These are phyloP conservation scores for Phlegmacium glaucopus DNA, from an alignment of 768 basidiomycete species.

Conservation along the genomic window DNA sequence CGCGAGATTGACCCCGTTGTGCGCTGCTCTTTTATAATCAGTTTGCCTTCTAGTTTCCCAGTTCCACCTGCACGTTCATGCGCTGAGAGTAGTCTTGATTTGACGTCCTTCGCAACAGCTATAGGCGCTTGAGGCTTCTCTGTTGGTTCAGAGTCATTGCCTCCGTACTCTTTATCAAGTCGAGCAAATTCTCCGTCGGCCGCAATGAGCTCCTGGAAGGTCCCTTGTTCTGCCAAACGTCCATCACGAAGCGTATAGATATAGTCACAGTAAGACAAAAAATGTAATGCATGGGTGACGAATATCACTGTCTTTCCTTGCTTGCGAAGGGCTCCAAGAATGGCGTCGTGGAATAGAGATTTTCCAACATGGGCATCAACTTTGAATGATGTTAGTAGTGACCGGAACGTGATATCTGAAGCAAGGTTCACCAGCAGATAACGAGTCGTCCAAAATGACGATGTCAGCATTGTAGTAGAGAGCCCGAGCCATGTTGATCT, in stretches of 20 bases:
- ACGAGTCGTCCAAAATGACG: slow-evolving; percentile 60
- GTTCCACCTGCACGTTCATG: slow-evolving; percentile 40
- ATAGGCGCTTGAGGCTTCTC: slow-evolving; percentile 20
- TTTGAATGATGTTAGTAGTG: slow-evolving; percentile 13
- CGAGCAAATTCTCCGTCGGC: slow-evolving; percentile 52
- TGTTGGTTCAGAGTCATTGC: slow-evolving; percentile 36
- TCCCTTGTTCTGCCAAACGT: slow-evolving; percentile 67
- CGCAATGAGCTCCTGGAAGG: slow-evolving; percentile 48
- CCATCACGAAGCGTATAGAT: slow-evolving; percentile 75
- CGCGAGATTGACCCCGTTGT: slow-evolving; percentile 61
- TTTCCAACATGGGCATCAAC: slow-evolving; percentile 78
- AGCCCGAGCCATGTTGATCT: slow-evolving; percentile 70
- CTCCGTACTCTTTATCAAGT: slow-evolving; percentile 61
- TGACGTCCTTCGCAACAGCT: slow-evolving; percentile 26
- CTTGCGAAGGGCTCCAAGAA: slow-evolving; percentile 37
- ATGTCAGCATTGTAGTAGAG: slow-evolving; percentile 64
- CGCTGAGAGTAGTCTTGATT: slow-evolving; percentile 28
- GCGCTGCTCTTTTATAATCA: slow-evolving; percentile 64
- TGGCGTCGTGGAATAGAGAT: slow-evolving; percentile 64
- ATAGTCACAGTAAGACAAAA: slow-evolving; percentile 78
- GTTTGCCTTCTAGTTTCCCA: slow-evolving; percentile 61
- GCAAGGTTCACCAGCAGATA: slow-evolving; percentile 49
- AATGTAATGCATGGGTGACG: slow-evolving; percentile 85
- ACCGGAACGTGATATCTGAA: not conserved
- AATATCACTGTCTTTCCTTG: slow-evolving; percentile 71